phyloP scores from a whole-genome alignment of 2,329 filamentous ascomycete species.

The Nothopassalora personata region DNA sequence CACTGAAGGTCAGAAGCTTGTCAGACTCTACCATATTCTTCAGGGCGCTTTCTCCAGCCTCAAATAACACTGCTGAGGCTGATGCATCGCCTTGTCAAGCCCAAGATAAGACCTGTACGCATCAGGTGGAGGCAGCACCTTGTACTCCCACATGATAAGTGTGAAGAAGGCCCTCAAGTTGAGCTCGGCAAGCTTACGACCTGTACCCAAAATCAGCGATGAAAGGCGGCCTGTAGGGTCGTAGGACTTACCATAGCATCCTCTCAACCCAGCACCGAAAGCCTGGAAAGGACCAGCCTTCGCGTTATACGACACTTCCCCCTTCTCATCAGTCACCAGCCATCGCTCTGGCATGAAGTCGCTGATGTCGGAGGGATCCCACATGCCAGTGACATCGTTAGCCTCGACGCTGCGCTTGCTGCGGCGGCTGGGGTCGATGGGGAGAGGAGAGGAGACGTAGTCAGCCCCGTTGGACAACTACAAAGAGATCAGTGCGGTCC shows the following conservation, averaged over 20 bases:
- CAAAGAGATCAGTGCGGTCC: background rate
- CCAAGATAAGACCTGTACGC: conserved; percentile 21
- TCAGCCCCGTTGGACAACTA: conserved; percentile 14
- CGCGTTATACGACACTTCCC: conserved; percentile 31
- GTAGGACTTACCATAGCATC: conserved; percentile 32
- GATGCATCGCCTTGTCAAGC: conserved; percentile 28
- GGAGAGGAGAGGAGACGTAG: conserved; percentile 17
- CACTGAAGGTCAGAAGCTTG: too few relatives aligned
- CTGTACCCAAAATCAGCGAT: background rate
- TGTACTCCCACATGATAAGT: conserved; percentile 30
- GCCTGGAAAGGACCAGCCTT: conserved; percentile 32
- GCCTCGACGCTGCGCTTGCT: conserved; percentile 28
- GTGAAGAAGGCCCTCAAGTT: conserved; percentile 27
- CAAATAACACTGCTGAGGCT: conserved; percentile 28
- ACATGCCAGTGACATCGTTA: conserved; percentile 19
- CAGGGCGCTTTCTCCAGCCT: conserved; percentile 4
- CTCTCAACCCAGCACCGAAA: conserved; percentile 36
- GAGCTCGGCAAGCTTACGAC: conserved; percentile 23
- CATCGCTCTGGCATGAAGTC: conserved; percentile 39
- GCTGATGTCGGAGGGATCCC: conserved; percentile 25
- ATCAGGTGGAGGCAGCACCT: conserved; percentile 22
- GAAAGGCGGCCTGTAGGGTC: background rate
- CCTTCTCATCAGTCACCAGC: conserved; percentile 30
- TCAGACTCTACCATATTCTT: background rate
- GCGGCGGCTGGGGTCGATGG: conserved; percentile 29